A percentile compares a stretch with the other conserved stretches of the same genome.
Evolutionary conservation across 176 grass and related monocot species (phyloP).

Genomic region (Cocos nucifera): DNA sequence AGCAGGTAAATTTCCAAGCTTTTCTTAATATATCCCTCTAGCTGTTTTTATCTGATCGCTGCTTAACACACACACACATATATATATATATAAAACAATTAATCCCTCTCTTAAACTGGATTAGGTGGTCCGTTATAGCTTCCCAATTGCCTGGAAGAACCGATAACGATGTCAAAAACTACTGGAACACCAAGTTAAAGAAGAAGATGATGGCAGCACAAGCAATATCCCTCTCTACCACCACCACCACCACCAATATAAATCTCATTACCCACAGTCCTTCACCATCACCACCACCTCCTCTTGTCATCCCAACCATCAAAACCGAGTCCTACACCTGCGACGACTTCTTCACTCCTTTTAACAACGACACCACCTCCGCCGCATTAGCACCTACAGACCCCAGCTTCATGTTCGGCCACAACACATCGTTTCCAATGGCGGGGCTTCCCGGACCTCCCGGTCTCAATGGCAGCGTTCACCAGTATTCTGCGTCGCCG

Average conservation of each 20-base stretch:
- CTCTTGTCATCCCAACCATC: slow-evolving; percentile 36
- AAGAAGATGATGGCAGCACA: slow-evolving; percentile 29
- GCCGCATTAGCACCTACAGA: neutral
- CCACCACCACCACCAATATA: neutral
- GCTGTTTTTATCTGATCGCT: neutral
- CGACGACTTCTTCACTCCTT: slow-evolving; percentile 49
- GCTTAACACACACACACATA: too few species aligned
- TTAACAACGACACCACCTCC: neutral
- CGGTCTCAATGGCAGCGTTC: too few species aligned
- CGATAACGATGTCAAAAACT: slow-evolving; percentile 37
- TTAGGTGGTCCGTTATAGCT: slow-evolving; percentile 79
- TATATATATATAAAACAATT: too few species aligned
- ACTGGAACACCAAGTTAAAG: slow-evolving; percentile 50
- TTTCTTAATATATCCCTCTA: neutral
- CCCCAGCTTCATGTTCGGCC: slow-evolving; percentile 24
- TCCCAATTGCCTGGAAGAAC: slow-evolving; percentile 50
- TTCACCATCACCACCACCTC: slow-evolving; percentile 3
- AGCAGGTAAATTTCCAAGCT: slow-evolving; percentile 41
- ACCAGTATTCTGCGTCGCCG: too few species aligned
- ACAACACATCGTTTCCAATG: slow-evolving; percentile 16
- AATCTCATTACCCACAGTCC: neutral
- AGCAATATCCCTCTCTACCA: neutral
- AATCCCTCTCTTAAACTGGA: neutral
- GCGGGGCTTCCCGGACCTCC: too few species aligned
- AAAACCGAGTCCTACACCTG: slow-evolving; percentile 61